Conservation (phyloP, 2,329 filamentous ascomycete species). For the Scytalidium sp. region DNA sequence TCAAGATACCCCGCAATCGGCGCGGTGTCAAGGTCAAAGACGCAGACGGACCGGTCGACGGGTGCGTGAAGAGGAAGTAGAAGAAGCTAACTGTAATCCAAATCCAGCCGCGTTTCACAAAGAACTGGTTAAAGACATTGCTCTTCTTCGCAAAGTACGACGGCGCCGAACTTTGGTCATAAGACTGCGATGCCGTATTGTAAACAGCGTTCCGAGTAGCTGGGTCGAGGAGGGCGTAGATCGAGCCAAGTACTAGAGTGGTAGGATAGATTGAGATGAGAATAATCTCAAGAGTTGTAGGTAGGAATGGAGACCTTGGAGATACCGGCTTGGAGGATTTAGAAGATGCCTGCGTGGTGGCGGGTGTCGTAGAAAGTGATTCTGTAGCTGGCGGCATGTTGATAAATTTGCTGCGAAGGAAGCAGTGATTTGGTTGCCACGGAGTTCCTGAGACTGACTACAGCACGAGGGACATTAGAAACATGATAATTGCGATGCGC, state of each 20-base stretch:
- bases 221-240: conserved; percentile 88
- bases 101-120: conserved; percentile 93
- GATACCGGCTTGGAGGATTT: conserved; percentile 13
- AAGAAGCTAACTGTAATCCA: conserved; percentile 80
- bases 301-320: conserved; percentile 55
- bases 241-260: conserved; percentile 75
- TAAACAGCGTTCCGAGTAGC: conserved; percentile 62
- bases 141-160: conserved; percentile 92
- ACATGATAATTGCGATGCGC: too few species aligned
- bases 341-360: conserved; percentile 1
- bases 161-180: conserved; percentile 58
- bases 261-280: conserved; percentile 70
- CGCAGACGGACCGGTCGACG: conserved; percentile 45
- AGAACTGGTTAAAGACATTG: conserved; percentile 88
- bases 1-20: conserved; percentile 55
- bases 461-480: conserved; percentile 10
- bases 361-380: conserved; percentile 7
- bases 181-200: conserved; percentile 59
- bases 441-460: conserved; percentile 20
- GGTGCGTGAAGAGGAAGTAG: conserved; percentile 67
- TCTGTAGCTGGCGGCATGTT: conserved; percentile 16
- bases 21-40: conserved; percentile 37
- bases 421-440: conserved; percentile 20
- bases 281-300: conserved; percentile 64
- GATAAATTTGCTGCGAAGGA: conserved; percentile 22